Base-by-base conservation (phyloP, 441 rosid species). In the Erodium texanum region DNA sequence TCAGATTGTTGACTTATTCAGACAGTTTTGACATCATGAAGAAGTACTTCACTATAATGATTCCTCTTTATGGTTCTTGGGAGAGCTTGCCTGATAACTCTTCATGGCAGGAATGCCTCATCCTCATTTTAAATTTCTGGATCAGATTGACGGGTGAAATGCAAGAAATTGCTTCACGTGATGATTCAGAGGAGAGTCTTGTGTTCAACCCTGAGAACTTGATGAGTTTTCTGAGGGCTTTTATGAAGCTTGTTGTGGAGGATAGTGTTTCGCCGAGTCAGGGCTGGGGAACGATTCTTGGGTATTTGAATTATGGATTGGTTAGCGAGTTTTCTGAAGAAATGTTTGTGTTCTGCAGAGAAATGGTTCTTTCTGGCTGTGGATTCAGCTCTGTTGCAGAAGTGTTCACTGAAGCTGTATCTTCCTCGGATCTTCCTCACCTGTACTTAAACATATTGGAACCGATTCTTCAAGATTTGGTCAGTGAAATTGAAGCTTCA, bases 191-290 rank as follows among this genome's bases (percentile, higher is more conserved):
- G 36, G 90, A 74, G 66, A 78, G 71, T 70, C 66, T 70, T 12
- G 67, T 67, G 68, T 84, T 92, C 69, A 77, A 79, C 73, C 89
- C 93, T 58, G 83, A 79, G 66, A 84, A 85, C 84, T 79, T 88
- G 50, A 78, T 74, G 66, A 81, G 82, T 76, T 85, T 90, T 77
- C 81, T 92, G 68, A 88, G 83, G 79, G 79, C 80, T 77, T 76
- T 95, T 52, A 82, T 86, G 73, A 89, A 77, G 78, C 81, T 95
- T 80, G 88, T 92, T 71, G 82, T 87, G 87, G 93, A 95, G 74
- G 99, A 92, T 83, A 79, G 74, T 75, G 81, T 95, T 68, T 89
- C 98, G 62, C 99, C 99, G 19, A 87, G 87, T 84, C 98, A 95
- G 77, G 86, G 88, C 59, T 92, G 95, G 97, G 82, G 82, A 69